Evolutionary conservation across 805 yeast species (phyloP).

Genomic region (Schwanniomyces yamadae): DNA sequence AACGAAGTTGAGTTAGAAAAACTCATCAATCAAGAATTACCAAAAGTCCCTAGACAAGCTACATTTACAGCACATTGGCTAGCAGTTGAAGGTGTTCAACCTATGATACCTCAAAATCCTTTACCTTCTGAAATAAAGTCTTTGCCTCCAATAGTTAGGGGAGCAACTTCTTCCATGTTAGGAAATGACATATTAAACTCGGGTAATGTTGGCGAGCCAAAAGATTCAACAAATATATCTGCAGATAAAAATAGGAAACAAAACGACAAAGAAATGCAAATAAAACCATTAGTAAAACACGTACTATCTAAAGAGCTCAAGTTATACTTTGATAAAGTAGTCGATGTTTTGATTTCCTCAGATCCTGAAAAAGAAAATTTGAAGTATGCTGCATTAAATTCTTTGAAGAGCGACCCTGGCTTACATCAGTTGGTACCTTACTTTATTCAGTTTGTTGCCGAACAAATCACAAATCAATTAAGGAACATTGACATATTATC

Average conservation of each 20-base stretch:
- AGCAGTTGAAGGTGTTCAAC: slow-evolving; percentile 98
- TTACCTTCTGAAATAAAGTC: slow-evolving; percentile 72
- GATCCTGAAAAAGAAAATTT: slow-evolving; percentile 56
- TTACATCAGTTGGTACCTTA: slow-evolving; percentile 95
- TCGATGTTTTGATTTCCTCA: slow-evolving; percentile 67
- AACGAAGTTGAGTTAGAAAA: slow-evolving; percentile 92
- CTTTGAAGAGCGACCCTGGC: slow-evolving; percentile 90
- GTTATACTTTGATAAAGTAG: slow-evolving; percentile 87
- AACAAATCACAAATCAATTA: slow-evolving; percentile 86
- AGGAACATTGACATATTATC: slow-evolving; percentile 67
- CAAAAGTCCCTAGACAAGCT: slow-evolving; percentile 89
- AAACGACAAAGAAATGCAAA: slow-evolving; percentile 50
- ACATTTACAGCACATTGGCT: slow-evolving; percentile 96
- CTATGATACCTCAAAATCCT: slow-evolving; percentile 96
- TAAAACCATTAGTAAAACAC: slow-evolving; percentile 92
- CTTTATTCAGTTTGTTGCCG: slow-evolving; percentile 93
- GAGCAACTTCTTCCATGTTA: slow-evolving; percentile 60
- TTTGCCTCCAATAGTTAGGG: slow-evolving; percentile 75
- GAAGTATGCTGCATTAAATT: slow-evolving; percentile 77
- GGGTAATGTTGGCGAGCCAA: slow-evolving; percentile 16
- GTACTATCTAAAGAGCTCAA: slow-evolving; percentile 92
- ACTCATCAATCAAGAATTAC: slow-evolving; percentile 88
- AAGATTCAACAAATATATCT: slow-evolving; percentile 11
- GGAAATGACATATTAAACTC: slow-evolving; percentile 40
- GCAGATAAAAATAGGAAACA: slow-evolving; percentile 21